phyloP scores from a whole-genome alignment of 2,329 filamentous ascomycete species.

The Hypoxylon sp. region DNA sequence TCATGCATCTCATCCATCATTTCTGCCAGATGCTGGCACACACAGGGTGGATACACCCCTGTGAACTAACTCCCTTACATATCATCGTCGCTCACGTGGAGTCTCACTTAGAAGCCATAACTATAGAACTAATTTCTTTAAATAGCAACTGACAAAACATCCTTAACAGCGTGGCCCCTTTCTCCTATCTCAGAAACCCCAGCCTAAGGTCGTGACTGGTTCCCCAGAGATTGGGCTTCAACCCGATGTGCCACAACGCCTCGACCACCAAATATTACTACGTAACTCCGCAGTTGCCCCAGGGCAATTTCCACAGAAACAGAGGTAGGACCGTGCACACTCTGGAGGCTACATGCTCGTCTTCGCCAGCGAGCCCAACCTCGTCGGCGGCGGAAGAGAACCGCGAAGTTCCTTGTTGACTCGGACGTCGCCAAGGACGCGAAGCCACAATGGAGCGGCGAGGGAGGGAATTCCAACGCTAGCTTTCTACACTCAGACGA shows the following conservation, averaged over 20 bases:
- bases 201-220: conserved; percentile 51
- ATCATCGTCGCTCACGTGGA: background rate
- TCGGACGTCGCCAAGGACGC: conserved; percentile 69
- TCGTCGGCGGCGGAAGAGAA: conserved; percentile 21
- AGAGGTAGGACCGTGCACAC: conserved; percentile 73
- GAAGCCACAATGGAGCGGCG: conserved; percentile 76
- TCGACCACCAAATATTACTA: conserved; percentile 33
- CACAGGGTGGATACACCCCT: background rate
- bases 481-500: conserved; percentile 67
- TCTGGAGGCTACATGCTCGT: conserved; percentile 75
- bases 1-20: conserved; percentile 2
- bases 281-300: conserved; percentile 21
- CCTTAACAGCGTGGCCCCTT: conserved; percentile 56
- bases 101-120: background rate
- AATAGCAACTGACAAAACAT: conserved; percentile 7
- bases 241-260: conserved; percentile 59
- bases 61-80: background rate
- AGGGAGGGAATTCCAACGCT: conserved; percentile 76
- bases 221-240: conserved; percentile 45
- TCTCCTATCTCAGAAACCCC: conserved; percentile 64
- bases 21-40: background rate
- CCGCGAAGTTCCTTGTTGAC: conserved; percentile 75
- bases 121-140: background rate
- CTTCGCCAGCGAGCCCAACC: conserved; percentile 68
- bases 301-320: conserved; percentile 71